A percentile compares a stretch with the other conserved stretches of the same genome.
phyloP scores from a whole-genome alignment of 192 early-diverging fungal genomes.

The Entomortierella lignicola region DNA sequence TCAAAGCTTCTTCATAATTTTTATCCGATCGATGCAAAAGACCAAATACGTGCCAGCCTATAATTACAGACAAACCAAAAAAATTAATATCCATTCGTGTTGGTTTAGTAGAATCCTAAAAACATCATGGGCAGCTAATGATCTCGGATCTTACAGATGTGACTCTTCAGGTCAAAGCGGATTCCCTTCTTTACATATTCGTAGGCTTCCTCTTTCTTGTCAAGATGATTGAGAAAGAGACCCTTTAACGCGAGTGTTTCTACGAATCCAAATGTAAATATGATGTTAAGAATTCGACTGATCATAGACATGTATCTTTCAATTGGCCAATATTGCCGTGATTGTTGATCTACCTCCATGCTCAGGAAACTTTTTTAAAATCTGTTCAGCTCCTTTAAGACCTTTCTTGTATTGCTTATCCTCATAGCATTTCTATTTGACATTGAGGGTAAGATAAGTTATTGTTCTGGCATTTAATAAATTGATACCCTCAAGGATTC shows the following conservation, averaged over 20 bases:
- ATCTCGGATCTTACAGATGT: slow-evolving; percentile 80
- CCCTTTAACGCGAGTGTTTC: slow-evolving; percentile 97
- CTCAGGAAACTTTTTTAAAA: slow-evolving; percentile 92
- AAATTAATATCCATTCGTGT: too few species aligned
- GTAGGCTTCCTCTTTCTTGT: slow-evolving; percentile 92
- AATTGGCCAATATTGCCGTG: not conserved
- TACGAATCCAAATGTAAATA: slow-evolving; percentile 2
- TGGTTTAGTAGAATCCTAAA: too few species aligned
- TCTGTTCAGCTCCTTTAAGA: slow-evolving; percentile 88
- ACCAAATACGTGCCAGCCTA: slow-evolving; percentile 97
- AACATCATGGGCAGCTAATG: too few species aligned
- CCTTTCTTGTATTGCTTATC: slow-evolving; percentile 96
- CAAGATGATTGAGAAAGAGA: slow-evolving; percentile 88
- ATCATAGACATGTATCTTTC: too few species aligned
- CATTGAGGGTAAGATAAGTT: not conserved
- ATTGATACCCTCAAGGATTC: not conserved
- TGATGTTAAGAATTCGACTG: too few species aligned
- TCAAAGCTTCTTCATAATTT: slow-evolving; percentile 92
- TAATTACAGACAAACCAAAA: not conserved
- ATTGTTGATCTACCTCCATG: slow-evolving; percentile 78
- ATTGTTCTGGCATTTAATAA: not conserved
- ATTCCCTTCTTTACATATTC: slow-evolving; percentile 88
- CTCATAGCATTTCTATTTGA: slow-evolving; percentile 91
- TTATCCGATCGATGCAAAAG: slow-evolving; percentile 89
- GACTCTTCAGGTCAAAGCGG: slow-evolving; percentile 80